Evolutionary conservation across 495 filamentous ascomycete species (phyloP), one percentile per base, ranked within the genome.

Genomic region (Alectoria sarmentosa): DNA sequence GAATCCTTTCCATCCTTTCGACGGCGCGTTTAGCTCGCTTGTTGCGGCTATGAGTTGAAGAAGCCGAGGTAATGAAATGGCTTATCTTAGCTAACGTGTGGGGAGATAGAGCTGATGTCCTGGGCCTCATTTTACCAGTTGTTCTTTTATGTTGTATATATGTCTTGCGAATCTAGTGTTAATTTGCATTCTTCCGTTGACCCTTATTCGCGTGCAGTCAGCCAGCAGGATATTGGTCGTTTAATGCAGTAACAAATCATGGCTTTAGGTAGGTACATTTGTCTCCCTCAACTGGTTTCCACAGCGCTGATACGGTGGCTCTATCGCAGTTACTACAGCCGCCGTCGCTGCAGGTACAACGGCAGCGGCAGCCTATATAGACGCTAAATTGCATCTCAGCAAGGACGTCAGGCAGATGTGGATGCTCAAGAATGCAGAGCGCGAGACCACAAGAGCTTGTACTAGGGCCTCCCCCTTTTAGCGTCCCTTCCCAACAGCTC

Each of bases 351-450:
- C 84, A 14, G 76, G 73, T 30, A 74, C 74, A 9, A 69, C 75
- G 3, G 82, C 82, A 13, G 74, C 75, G 23, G 79, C 80, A 37
- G 77, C 79, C 21, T 92, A 92, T 70, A 76, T 90, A 56, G 83
- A 91, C 66, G 89, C 85, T 60, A 90, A 88, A 77, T 86, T 82
- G 61, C 81, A 86, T 69, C 63, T 91, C 58, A 64, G 69, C 38
- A 85, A 90, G 69, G 88, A 91, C 73, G 52, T 87, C 30, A 60
- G 68, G 2, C 65, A 55, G 3, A 48, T 84, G 56, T 76, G 69
- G 36, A 69, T 41, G 26, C 41, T 66, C 56, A 75, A 69, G 17
- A 70, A 69, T 41, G 70, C 74, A n/a, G 72, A 76, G 54, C 75
- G 78, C 15, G 66, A 75, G 39, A 77, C 76, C 66, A 65, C 69